Percentiles rank a stretch among this genome's conserved stretches.
phyloP scores from a whole-genome alignment of 257 asterid genomes.

The Nicotiana tabacum region DNA sequence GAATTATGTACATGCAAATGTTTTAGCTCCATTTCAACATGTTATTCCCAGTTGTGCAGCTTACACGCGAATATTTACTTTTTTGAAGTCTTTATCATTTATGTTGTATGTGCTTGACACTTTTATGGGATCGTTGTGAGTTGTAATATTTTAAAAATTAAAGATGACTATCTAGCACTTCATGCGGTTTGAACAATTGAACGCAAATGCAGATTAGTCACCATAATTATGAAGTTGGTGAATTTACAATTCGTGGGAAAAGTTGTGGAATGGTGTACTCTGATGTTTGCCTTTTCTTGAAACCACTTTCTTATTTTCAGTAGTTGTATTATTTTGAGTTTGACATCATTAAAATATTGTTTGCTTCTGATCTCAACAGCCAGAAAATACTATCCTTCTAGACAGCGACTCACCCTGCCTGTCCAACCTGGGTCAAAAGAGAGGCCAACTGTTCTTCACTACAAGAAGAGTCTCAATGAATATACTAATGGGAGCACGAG shows the following conservation, averaged over 20 bases:
- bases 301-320: neutral
- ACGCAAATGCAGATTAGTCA: neutral
- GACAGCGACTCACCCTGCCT: conserved; percentile 85
- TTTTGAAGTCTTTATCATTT: neutral
- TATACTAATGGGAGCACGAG: conserved; percentile 46
- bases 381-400: conserved; percentile 70
- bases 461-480: conserved; percentile 69
- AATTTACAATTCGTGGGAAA: neutral
- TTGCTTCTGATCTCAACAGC: conserved; percentile 37
- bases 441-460: conserved; percentile 67
- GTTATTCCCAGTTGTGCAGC: neutral
- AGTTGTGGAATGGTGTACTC: neutral
- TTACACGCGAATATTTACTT: neutral
- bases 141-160: neutral
- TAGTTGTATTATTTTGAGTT: conserved; percentile 2
- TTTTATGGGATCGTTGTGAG: neutral
- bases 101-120: neutral
- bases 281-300: neutral
- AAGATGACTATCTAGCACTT: neutral
- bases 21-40: neutral
- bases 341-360: conserved; percentile 7
- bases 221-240: neutral
- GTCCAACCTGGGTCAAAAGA: conserved; percentile 68
- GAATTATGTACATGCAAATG: neutral
- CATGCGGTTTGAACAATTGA: neutral